Evolutionary conservation across 129 eudicot genomes (phyloP).

Genomic region (Apium graveolens): DNA sequence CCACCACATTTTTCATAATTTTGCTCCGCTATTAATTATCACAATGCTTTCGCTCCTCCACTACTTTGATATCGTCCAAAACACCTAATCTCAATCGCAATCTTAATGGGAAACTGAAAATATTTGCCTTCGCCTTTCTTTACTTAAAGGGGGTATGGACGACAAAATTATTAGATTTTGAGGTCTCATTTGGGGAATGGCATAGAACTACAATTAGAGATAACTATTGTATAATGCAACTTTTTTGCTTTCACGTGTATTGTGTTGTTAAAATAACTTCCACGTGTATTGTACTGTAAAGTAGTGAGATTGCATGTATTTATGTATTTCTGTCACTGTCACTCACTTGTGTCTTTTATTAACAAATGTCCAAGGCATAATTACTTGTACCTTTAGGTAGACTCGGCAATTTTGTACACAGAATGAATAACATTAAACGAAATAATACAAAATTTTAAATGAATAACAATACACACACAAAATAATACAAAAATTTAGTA

Average conservation of each 20-base stretch:
- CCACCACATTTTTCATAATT: not conserved
- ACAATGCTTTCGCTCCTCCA: not conserved
- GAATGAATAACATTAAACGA: no score
- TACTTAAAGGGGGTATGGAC: not conserved
- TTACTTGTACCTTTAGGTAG: not conserved
- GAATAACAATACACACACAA: no score
- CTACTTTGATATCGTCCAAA: not conserved
- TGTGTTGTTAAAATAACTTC: not conserved
- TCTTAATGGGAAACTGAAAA: not conserved
- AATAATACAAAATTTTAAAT: no score
- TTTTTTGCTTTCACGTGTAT: not conserved
- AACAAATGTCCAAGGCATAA: not conserved
- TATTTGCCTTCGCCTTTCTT: no score
- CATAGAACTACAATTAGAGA: no score
- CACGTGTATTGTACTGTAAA: not conserved
- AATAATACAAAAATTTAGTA: no score
- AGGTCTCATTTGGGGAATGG: no score
- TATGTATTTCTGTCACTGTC: no score
- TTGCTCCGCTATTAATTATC: not conserved
- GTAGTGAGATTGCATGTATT: no score
- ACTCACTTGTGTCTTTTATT: not conserved
- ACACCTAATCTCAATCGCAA: not conserved
- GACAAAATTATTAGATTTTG: no score
- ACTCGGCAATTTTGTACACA: no score
- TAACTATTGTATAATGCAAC: not conserved